Evolutionary conservation across 305 asterid genomes (phyloP), one percentile per base, ranked within the genome.

Genomic region (Fraxinus ornus): DNA sequence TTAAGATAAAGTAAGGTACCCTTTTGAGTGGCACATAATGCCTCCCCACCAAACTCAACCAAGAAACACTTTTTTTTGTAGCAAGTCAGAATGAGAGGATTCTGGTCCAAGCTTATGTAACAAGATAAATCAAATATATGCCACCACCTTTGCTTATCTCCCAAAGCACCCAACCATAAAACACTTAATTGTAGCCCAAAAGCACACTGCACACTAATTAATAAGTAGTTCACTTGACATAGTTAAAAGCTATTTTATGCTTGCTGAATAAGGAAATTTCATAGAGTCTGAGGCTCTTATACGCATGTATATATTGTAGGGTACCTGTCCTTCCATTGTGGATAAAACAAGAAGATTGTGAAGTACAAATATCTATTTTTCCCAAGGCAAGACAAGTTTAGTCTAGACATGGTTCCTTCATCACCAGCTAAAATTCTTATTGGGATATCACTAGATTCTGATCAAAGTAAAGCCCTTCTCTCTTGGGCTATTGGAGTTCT

Each of bases 131-230:
- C 90, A 87, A 78, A 87, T 84, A 85, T 64, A 80, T 77, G 49
- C 64, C 87, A 74, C 87, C 90, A 90, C 97, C 97, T 94, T 94
- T 94, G 97, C 98, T 93, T 92, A 91, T 88, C 91, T 84, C 88
- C 80, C 93, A 92, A 92, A 93, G 85, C 97, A 90, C 83, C 91
- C 92, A 87, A 90, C 94, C 95, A 73, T 12, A 70, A 82, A 86
- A 80, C 91, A 87, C 92, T 88, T 90, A 89, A 87, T 87, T 88
- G 79, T 36, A 75, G 10, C 73, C 72, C 82, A 77, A 81, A 78
- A 79, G 85, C 66, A 78, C 77, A 55, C 79, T 79, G 36, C 84
- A 70, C 39, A 30, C 75, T 70, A 70, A 70, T 70, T 70, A 70
- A 70, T 30, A 30, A 70, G 32, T 70, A 26, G 84, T 64, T 62